phyloP scores from a whole-genome alignment of 306 rosid species.

The Begonia masoniana region DNA sequence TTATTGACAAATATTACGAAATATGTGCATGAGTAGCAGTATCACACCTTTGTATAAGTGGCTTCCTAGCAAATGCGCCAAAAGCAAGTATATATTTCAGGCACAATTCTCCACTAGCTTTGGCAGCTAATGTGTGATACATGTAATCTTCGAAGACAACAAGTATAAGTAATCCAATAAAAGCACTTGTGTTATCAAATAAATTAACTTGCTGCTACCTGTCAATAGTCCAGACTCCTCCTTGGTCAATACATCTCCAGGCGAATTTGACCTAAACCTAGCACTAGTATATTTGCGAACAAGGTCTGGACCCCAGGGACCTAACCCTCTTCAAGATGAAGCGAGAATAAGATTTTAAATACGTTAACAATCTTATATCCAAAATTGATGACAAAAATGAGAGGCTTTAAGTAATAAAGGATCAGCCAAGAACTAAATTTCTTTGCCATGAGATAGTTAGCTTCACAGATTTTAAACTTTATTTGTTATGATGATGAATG shows the following conservation, averaged over 20 bases:
- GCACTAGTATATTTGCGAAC: conserved; percentile 63
- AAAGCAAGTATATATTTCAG: conserved; percentile 70
- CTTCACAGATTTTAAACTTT: too few species aligned
- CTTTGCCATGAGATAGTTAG: too few species aligned
- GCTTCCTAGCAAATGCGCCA: conserved; percentile 78
- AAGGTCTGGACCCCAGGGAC: conserved; percentile 90
- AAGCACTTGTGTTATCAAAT: background rate
- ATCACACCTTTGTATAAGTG: conserved; percentile 71
- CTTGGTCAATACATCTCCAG: conserved; percentile 44
- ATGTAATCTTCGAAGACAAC: conserved; percentile 50
- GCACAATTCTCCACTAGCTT: conserved; percentile 94
- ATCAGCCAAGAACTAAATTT: too few species aligned
- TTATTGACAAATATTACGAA: too few species aligned
- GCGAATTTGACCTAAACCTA: conserved; percentile 52
- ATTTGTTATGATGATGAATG: too few species aligned
- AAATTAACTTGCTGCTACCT: conserved; percentile 28
- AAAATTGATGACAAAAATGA: background rate
- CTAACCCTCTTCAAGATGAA: conserved; percentile 54
- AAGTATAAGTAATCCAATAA: conserved; percentile 8
- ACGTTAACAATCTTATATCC: background rate
- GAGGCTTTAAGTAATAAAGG: too few species aligned
- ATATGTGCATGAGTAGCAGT: too few species aligned
- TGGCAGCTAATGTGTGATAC: conserved; percentile 87
- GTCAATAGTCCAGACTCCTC: conserved; percentile 62
- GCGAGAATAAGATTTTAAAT: conserved; percentile 1